These are phyloP conservation scores for Hypoxylon rickii DNA, from an alignment of 495 filamentous ascomycete species.

Conservation along the genomic window DNA sequence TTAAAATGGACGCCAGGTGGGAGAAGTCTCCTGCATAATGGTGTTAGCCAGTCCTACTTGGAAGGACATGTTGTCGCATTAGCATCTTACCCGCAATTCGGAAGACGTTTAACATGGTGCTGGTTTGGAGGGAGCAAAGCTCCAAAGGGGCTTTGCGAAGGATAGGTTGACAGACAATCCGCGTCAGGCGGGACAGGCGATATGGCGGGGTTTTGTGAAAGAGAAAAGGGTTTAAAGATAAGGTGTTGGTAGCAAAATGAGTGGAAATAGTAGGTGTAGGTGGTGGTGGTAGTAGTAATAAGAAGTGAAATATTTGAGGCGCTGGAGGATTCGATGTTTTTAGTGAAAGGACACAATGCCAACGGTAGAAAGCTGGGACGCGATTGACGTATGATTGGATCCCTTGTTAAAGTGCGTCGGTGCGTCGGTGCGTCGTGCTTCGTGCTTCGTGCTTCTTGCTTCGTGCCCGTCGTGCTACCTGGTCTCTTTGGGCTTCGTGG, in stretches of 20 bases:
- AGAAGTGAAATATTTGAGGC: too few species aligned
- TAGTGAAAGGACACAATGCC: slow-evolving; percentile 30
- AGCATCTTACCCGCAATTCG: slow-evolving; percentile 71
- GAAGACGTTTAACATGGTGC: slow-evolving; percentile 81
- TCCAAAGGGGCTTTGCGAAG: slow-evolving; percentile 25
- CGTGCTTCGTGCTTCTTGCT: too few species aligned
- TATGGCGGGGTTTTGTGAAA: not conserved
- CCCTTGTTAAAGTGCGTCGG: slow-evolving; percentile 13
- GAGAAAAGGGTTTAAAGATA: not conserved
- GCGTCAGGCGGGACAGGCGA: too few species aligned
- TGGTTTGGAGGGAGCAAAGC: slow-evolving; percentile 37
- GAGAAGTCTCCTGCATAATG: slow-evolving; percentile 78
- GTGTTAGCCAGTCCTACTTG: slow-evolving; percentile 10
- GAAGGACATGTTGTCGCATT: not conserved
- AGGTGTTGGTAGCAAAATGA: slow-evolving; percentile 22
- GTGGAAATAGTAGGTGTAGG: not conserved
- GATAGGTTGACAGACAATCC: not conserved
- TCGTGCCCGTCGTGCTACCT: slow-evolving; percentile 10
- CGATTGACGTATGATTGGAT: slow-evolving; percentile 43
- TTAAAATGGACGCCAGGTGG: slow-evolving; percentile 91
- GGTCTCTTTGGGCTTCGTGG: slow-evolving; percentile 8
- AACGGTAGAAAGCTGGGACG: slow-evolving; percentile 24
- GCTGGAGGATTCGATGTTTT: too few species aligned
- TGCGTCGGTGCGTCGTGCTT: too few species aligned
- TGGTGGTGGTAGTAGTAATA: slow-evolving; percentile 1